Base-by-base conservation (phyloP, 2,329 filamentous ascomycete species). In the Penicillium sp. region DNA sequence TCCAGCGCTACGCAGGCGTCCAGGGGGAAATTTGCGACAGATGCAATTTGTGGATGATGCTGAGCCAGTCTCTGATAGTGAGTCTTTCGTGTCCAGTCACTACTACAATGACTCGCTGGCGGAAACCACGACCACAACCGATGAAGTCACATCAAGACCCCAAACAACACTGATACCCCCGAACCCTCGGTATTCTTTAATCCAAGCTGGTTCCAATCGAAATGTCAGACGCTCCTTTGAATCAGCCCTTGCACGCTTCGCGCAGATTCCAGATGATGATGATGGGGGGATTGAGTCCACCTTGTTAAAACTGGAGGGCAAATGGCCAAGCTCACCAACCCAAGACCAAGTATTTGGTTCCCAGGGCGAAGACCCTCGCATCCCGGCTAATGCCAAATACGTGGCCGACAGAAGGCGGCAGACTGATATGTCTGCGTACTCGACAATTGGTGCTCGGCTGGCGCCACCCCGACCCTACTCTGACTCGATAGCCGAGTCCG, bases 271-370 rank as follows among this genome's bases (percentile, higher is more conserved):
- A 0, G 89, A 95, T 56, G 86, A 93, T 44, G 82, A 83, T 30
- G 85, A 93, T 56, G 87, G 87, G 5, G 90, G 90, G 9, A 81
- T 96, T 16, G 92, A 96, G 57, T 88, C 89, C n/a, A 86, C 92
- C 0, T 64, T 98, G 34, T 67, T 89, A 52, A 98, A 96, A 56
- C 73, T 98, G 0, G 92, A 98, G 67, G 92, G 92, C 7, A 90
- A 79, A 50, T 92, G 82, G 57, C 80, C 74, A 50, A 77, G 61
- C 5, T 57, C 54, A 50, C 50, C 56, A 27, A 38, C 45, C 22
- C 25, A 38, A 16, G 25, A 41, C 16, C 41, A 45, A 32, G 42
- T 33, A 2, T 29, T 45, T 20, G 37, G 25, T 11, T 32, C 35
- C 29, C 31, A 39, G 13, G 16, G 10, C 12, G 25, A 27, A 27